Evolutionary conservation across 257 asterid species (phyloP), one percentile per base, ranked within the genome.

Genomic region (Capsicum chinense): DNA sequence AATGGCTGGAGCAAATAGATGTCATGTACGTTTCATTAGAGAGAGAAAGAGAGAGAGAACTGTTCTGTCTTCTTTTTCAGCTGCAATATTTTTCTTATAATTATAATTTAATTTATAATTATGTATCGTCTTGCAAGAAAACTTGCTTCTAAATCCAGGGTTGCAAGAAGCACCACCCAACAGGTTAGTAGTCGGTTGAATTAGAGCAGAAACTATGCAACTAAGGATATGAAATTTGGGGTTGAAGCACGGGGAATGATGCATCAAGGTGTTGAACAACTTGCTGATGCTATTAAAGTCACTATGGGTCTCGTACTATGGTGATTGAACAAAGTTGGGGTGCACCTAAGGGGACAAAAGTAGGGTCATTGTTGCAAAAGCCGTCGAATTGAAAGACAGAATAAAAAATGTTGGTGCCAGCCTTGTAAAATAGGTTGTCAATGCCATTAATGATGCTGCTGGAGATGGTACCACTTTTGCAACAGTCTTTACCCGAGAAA

Each of bases 181-280:
- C 98, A 91, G 99, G 71, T 89, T 88, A 90, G 88, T 73, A 80
- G 94, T 88, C 85, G 97, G 80, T 59, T 91, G 87, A 89, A 89
- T 67, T 91, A 95, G 93, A 89, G 84, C 83, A 93, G 99, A 84
- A 92, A 89, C 70, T 95, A 93, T 93, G 97, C 99, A 0, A 98
- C 98, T 0, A 95, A 95, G 85, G 99, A 95, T 83, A 91, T 95
- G 59, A 88, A 93, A 84, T 95, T 95, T 88, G 98, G 98, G 19
- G 97, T 92, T 13, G 99, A 94, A 84, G 98, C 98, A 17, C 94
- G 98, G 79, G 94, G 96, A 17, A 59, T 90, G 89, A 94, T 95
- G 98, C 98, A 94, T 42, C 92, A 93, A 87, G 99, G 99, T 37
- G 98, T 95, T 14, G 99, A 95, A 86, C 98, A 93, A 81, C 97